Evolutionary conservation across 495 filamentous ascomycete species (phyloP), one percentile per base, ranked within the genome.

Genomic region (Friedmanniomyces endolithicus): DNA sequence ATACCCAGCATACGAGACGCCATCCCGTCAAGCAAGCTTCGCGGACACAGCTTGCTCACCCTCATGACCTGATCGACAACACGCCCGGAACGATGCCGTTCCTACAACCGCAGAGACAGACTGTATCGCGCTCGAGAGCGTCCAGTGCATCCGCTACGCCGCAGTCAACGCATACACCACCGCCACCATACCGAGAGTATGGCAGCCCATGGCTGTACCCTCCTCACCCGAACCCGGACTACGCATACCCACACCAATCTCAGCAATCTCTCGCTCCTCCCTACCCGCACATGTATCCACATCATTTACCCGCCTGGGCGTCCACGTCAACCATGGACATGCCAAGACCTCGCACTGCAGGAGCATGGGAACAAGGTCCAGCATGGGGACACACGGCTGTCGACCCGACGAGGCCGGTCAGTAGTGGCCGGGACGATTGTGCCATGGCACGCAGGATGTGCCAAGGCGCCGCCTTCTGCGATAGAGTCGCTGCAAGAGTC

Each of bases 401-500:
- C 16, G 9, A 24, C 2, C 35, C n/a, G 3, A 29, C 24, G 9
- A 27, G n/a, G 33, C 39, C 37, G 8, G 24, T 24, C 16, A 37
- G 12, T 8, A 48, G 22, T 14, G 24, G 39, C 8, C 6, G 12
- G 6, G 33, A 40, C 27, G 45, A 48, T 8, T 47, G 50, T 33
- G 17, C 49, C 11, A 39, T 57, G 27, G 53, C 60, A 0, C 56
- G 57, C 12, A 52, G 44, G 44, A 50, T 68, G 44, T 64, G 61
- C 27, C 67, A 66, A 58, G 65, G 60, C 2, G 74, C 75, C 19
- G 75, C 73, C 7, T 65, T 83, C 46, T 76, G 68, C 55, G 76
- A 83, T 52, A 69, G 75, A 53, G 75, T 87, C 57, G 72, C 74
- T 37, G 64, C 68, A 37, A 78, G 77, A 49, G 69, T 88, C 43